Evolutionary conservation across 768 basidiomycete species (phyloP).

Genomic region (Inosperma sp.): DNA sequence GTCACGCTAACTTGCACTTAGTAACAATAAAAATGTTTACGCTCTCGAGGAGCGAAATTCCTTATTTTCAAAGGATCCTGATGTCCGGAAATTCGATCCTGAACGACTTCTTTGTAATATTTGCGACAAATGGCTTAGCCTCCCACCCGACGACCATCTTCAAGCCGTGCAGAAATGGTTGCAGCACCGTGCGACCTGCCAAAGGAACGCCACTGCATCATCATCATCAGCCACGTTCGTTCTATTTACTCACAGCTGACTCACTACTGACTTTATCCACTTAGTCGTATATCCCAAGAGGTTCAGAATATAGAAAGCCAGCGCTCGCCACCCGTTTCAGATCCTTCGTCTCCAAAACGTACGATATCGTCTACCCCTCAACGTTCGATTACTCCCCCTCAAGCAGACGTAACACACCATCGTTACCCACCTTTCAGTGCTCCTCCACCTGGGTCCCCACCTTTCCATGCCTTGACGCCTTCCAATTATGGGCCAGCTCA

Average conservation of each 20-base stretch:
- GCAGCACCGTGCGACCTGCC: slow-evolving; percentile 55
- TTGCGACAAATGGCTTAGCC: slow-evolving; percentile 64
- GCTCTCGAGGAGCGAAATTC: slow-evolving; percentile 59
- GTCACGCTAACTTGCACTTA: slow-evolving; percentile 11
- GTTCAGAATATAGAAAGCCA: not conserved
- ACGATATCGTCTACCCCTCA: slow-evolving; percentile 2
- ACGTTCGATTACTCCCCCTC: not conserved
- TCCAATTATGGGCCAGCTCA: slow-evolving; percentile 52
- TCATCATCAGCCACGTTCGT: not conserved
- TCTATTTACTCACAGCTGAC: not conserved
- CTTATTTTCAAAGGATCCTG: slow-evolving; percentile 58
- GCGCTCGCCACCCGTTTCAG: not conserved
- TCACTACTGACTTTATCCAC: too few relatives aligned
- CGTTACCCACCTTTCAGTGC: slow-evolving; percentile 2
- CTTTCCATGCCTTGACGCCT: slow-evolving; percentile 55
- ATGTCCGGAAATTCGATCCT: slow-evolving; percentile 70
- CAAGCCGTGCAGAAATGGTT: slow-evolving; percentile 63
- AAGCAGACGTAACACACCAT: slow-evolving; percentile 1
- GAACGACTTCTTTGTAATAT: slow-evolving; percentile 65
- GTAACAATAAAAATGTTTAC: slow-evolving; percentile 49
- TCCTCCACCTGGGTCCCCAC: slow-evolving; percentile 10
- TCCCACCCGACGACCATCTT: slow-evolving; percentile 56
- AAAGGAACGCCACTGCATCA: slow-evolving; percentile 21
- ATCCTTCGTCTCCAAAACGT: slow-evolving; percentile 1
- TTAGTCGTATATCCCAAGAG: too few relatives aligned